Base-by-base conservation (phyloP, 2,329 filamentous ascomycete species). In the Aspergillus fumigatiaffinis region DNA sequence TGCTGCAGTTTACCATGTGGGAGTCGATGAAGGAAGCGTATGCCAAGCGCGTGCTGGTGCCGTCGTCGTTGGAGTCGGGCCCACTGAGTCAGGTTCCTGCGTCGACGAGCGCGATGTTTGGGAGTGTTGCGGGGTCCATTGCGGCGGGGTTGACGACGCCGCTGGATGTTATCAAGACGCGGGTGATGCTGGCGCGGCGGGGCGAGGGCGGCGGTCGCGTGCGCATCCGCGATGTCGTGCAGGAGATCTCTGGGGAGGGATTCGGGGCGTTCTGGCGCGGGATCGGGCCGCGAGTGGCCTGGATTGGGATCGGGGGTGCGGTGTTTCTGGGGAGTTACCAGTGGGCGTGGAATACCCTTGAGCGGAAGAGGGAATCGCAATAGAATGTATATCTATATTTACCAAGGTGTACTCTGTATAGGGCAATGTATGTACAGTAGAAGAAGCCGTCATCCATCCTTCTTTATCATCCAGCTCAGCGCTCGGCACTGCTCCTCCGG, bases 1-100 rank as follows among this genome's bases (percentile, higher is more conserved):
- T 97, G 9, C 89, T 99, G 61, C 94, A 99, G 76, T 99, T 99
- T 73, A 94, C 94, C 49, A 82, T 99, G 61, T 99, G 94, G 94
- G 94, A 99, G 77, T 86, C 83, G 4, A 84, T 97, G 82, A 97
- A 97, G 82, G 80, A 72, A 41, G 63, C 68, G 1, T 80, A 79
- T 64, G 70, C 70, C 3, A 67, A 68, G 41, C 72, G 72, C 73
- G 68, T 57, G 67, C 50, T 35, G 54, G 52, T 51, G 57, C 52
- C 46, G 6, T 25, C 3, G 9, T 32, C 38, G 25, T 6, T 4
- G 26, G 38, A 51, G 17, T 38, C 51, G 25, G 51, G 48, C 9
- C 10, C 26, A 1, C 53, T 69, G 79, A 67, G 66, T 0, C 73
- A 80, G 35, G 79, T 94, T 1, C 83, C 86, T 17, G 92, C 89